phyloP scores from a whole-genome alignment of 768 basidiomycete genomes.

The Suillus lakei region DNA sequence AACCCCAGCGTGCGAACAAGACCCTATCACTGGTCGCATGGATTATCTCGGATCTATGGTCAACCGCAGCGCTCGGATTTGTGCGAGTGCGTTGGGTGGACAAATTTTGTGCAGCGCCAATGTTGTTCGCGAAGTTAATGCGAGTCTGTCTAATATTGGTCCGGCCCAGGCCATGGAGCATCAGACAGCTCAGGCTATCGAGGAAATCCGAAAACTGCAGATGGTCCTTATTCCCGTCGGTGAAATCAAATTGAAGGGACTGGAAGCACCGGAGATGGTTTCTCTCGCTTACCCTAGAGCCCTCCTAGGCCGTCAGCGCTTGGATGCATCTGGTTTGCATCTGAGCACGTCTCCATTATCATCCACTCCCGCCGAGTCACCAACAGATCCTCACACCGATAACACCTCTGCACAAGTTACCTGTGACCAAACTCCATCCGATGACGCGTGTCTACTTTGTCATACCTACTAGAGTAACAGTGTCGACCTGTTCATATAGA shows the following conservation, averaged over 20 bases:
- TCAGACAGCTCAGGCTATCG: too few relatives aligned
- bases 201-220: conserved; percentile 62
- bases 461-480: neutral
- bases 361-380: neutral
- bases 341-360: conserved; percentile 1
- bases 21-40: conserved; percentile 93
- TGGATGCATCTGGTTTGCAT: conserved; percentile 41
- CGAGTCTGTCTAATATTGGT: conserved; percentile 56
- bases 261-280: conserved; percentile 90
- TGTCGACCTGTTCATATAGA: neutral
- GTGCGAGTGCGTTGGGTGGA: conserved; percentile 82
- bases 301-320: conserved; percentile 70
- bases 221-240: conserved; percentile 75
- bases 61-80: conserved; percentile 89
- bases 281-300: conserved; percentile 80
- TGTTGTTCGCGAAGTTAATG: conserved; percentile 78
- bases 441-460: neutral
- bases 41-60: conserved; percentile 98
- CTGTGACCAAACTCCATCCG: neutral
- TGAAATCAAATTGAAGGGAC: conserved; percentile 91
- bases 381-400: neutral
- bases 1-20: conserved; percentile 84
- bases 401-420: neutral
- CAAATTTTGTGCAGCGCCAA: conserved; percentile 93
- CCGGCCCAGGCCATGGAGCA: too few relatives aligned